These are phyloP conservation scores for Aspergillus sp. DNA, from an alignment of 2,329 filamentous ascomycete genomes.

Conservation along the genomic window DNA sequence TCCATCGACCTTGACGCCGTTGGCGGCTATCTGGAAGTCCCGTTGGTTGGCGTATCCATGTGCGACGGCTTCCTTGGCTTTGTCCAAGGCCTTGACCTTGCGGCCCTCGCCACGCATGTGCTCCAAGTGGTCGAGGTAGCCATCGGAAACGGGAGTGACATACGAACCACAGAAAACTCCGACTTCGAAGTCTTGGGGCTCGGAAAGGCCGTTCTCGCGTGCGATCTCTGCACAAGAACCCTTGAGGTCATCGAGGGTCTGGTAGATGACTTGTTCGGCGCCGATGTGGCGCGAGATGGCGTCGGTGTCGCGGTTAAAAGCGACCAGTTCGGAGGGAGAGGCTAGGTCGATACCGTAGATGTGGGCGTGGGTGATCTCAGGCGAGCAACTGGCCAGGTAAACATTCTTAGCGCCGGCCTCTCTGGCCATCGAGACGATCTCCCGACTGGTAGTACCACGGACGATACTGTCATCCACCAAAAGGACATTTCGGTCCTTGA, in stretches of 20 bases:
- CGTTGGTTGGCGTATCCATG: slow-evolving; percentile 54
- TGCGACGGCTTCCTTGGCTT: slow-evolving; percentile 58
- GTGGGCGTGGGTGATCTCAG: slow-evolving; percentile 76
- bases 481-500: slow-evolving; percentile 69
- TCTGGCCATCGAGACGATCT: slow-evolving; percentile 76
- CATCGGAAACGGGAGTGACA: slow-evolving; percentile 67
- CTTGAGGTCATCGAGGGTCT: slow-evolving; percentile 71
- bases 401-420: slow-evolving; percentile 78
- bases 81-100: slow-evolving; percentile 60
- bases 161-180: slow-evolving; percentile 90
- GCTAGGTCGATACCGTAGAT: slow-evolving; percentile 78
- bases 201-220: slow-evolving; percentile 45
- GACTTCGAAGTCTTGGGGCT: slow-evolving; percentile 66
- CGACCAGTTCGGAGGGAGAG: slow-evolving; percentile 63
- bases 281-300: slow-evolving; percentile 63
- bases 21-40: slow-evolving; percentile 57
- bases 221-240: slow-evolving; percentile 68
- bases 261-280: slow-evolving; percentile 70
- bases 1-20: slow-evolving; percentile 53
- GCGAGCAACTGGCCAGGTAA: slow-evolving; percentile 74
- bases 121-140: slow-evolving; percentile 77
- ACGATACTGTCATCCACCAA: slow-evolving; percentile 89
- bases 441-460: slow-evolving; percentile 71
- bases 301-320: slow-evolving; percentile 56
- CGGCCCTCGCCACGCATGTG: slow-evolving; percentile 62